These are phyloP conservation scores for Tricholoma hemisulphureum DNA, from an alignment of 768 basidiomycete genomes.

Conservation along the genomic window DNA sequence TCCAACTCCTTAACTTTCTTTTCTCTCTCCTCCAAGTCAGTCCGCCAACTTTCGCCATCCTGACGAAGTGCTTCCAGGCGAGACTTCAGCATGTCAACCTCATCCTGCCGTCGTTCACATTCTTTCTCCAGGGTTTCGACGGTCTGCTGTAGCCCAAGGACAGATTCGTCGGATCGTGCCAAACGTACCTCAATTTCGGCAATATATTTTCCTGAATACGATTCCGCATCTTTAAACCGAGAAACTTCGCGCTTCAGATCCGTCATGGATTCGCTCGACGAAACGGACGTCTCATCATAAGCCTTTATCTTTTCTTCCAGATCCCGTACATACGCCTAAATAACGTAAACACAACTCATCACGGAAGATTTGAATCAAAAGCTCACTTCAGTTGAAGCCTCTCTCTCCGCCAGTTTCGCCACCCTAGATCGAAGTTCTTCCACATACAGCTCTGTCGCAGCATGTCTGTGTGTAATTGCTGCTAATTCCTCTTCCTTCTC, in stretches of 20 bases:
- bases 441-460: slow-evolving; percentile 81
- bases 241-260: slow-evolving; percentile 84
- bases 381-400: slow-evolving; percentile 86
- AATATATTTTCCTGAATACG: slow-evolving; percentile 74
- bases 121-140: slow-evolving; percentile 80
- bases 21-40: slow-evolving; percentile 84
- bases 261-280: slow-evolving; percentile 73
- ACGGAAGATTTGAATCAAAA: background rate
- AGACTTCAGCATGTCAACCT: slow-evolving; percentile 67
- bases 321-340: slow-evolving; percentile 87
- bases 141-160: slow-evolving; percentile 62
- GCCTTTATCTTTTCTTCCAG: slow-evolving; percentile 88
- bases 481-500: slow-evolving; percentile 85
- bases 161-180: slow-evolving; percentile 73
- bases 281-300: slow-evolving; percentile 75
- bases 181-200: slow-evolving; percentile 83
- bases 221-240: slow-evolving; percentile 74
- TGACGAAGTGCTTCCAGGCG: slow-evolving; percentile 66
- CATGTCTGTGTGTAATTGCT: slow-evolving; percentile 63
- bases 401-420: slow-evolving; percentile 81
- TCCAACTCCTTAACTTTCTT: slow-evolving; percentile 73
- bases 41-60: slow-evolving; percentile 80
- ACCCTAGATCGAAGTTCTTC: slow-evolving; percentile 81
- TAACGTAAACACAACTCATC: background rate
- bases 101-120: slow-evolving; percentile 67